Base-by-base conservation (phyloP, 768 basidiomycete genomes). In the Mycena amicta region DNA sequence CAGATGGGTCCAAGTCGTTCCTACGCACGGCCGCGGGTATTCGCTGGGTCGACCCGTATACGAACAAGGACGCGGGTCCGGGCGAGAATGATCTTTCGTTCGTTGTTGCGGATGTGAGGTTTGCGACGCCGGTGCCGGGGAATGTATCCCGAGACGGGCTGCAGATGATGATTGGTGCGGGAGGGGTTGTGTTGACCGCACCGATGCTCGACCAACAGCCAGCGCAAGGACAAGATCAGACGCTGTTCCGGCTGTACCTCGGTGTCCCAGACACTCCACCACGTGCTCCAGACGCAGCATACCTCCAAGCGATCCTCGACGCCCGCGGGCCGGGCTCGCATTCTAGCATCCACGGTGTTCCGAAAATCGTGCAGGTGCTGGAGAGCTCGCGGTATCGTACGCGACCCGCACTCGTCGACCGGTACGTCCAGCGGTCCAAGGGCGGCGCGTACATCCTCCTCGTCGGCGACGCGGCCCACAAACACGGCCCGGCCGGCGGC, bases 1-100 rank as follows among this genome's bases (percentile, higher is more conserved):
- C 78, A 4, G 80, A 80, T 62, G 78, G 79, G 1, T 56, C 74
- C 2, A 72, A 63, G 40, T 80, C 77, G 1, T 50, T 55, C 12
- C 76, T 78, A 54, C 49, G 75, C 55, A 13, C 30, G 3, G n/a
- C 20, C 13, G 54, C 54, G 5, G 43, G 43, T 23, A 55, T 55
- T 13, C 23, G 29, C 1, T 55, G 28, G 18, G 43, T 45, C 45
- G 23, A 55, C 29, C 54, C 54, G 2, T 30, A 55, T 18, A 55
- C 43, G n/a, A 55, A 31, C 16, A 28, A 5, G 5, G 47, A 49
- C 15, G 47, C 47, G 5, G 27, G 6, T 13, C 25, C 47, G 27
- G 25, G 25, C 5, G 25, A 13, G 13, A 37, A 33, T 6, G 54
- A 46, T 30, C 29, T 18, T 1, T 47, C 43, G 3, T 55, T 30